Conservation (phyloP, 768 basidiomycete species). For the Serpula lacrymans region DNA sequence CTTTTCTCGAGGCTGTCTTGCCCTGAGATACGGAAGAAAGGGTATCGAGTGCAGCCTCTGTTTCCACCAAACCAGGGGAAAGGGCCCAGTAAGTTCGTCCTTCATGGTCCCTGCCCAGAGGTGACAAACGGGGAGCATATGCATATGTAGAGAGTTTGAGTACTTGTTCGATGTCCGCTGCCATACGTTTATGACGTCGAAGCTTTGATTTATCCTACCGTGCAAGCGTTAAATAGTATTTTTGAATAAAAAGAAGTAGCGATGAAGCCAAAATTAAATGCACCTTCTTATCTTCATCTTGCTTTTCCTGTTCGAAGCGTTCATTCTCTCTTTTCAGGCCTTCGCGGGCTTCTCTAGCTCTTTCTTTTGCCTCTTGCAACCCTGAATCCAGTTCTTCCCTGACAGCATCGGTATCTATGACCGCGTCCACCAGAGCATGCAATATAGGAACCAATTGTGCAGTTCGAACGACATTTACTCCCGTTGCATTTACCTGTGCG, state of each 20-base stretch:
- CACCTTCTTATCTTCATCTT: constrained; percentile 57
- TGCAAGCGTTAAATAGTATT: constrained; percentile 7
- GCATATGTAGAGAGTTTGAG: constrained; percentile 45
- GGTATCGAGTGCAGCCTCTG: constrained; percentile 41
- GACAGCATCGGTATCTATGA: constrained; percentile 42
- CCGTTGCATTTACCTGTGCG: constrained; percentile 22
- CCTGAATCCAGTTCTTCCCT: constrained; percentile 64
- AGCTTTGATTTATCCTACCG: constrained; percentile 43
- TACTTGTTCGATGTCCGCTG: constrained; percentile 52
- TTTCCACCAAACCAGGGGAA: constrained; percentile 56
- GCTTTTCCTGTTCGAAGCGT: constrained; percentile 25
- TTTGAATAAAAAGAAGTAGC: neutral
- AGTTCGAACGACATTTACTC: constrained; percentile 37
- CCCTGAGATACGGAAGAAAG: constrained; percentile 22
- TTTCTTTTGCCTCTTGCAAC: constrained; percentile 51
- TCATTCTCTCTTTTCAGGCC: constrained; percentile 31
- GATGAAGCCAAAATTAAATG: constrained; percentile 13
- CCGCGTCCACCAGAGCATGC: constrained; percentile 52
- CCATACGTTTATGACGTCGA: constrained; percentile 45
- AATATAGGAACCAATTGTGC: constrained; percentile 70
- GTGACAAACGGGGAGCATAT: constrained; percentile 50
- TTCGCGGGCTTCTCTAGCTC: constrained; percentile 48
- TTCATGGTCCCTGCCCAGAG: constrained; percentile 66
- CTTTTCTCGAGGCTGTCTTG: constrained; percentile 29
- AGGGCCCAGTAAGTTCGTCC: constrained; percentile 68